phyloP scores from a whole-genome alignment of 1,284 basidiomycete genomes.

The Puccinia triticina region DNA sequence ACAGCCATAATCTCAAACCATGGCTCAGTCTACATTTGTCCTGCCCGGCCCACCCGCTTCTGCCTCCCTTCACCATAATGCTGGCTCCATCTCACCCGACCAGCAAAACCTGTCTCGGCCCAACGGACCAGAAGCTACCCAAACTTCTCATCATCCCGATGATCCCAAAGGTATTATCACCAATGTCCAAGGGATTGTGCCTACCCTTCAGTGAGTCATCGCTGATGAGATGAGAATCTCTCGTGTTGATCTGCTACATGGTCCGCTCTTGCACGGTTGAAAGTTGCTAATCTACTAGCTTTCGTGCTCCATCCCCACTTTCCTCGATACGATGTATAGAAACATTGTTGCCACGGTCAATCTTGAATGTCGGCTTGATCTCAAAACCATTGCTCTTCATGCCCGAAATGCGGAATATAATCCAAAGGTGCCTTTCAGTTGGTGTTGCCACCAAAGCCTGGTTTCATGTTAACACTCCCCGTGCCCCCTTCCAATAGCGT shows the following conservation, averaged over 20 bases:
- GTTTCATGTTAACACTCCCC: constrained; percentile 10
- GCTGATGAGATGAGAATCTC: neutral
- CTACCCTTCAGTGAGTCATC: constrained; percentile 61
- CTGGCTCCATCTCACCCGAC: constrained; percentile 38
- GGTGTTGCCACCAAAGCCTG: constrained; percentile 22
- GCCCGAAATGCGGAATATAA: constrained; percentile 99
- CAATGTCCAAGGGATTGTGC: constrained; percentile 61
- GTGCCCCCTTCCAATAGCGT: constrained; percentile 70
- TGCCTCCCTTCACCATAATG: constrained; percentile 21
- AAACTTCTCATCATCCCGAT: constrained; percentile 51
- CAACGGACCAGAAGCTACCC: constrained; percentile 49
- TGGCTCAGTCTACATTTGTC: constrained; percentile 45
- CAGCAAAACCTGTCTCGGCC: constrained; percentile 17
- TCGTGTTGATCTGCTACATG: too few relatives aligned
- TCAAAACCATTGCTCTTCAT: constrained; percentile 98
- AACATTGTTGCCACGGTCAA: constrained; percentile 99
- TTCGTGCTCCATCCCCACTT: constrained; percentile 32
- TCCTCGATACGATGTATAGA: constrained; percentile 59
- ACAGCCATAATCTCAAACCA: neutral
- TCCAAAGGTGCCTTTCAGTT: constrained; percentile 80
- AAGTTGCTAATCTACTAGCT: constrained; percentile 15
- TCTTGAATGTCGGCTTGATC: constrained; percentile 90
- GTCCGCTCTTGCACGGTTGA: too few relatives aligned
- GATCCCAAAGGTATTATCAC: constrained; percentile 54
- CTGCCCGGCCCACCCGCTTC: constrained; percentile 49